Base-by-base conservation (phyloP, 257 asterid genomes). In the Plectranthus barbatus region DNA sequence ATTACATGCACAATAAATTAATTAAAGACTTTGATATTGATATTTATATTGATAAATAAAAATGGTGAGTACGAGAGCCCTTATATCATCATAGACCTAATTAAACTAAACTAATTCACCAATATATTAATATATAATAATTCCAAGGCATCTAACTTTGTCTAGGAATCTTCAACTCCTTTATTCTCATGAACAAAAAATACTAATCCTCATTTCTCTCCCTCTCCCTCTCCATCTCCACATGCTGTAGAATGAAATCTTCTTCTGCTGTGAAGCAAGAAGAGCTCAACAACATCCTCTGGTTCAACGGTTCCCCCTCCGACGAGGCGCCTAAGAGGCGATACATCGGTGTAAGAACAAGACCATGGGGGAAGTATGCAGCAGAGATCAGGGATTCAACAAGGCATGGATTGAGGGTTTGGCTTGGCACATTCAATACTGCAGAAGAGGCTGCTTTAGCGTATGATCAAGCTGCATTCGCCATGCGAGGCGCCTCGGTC, bases 361-460 rank as follows among this genome's bases (percentile, higher is more conserved):
- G 79, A 51, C 80, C 83, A 0, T 78, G 83, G 83, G 83, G 83
- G 0, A 78, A 66, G 44, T 78, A 56, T 6, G 83, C 83, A 12
- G 69, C 83, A 2, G 83, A 74, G 11, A 78, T 78, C 14, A 64
- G 83, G 68, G 83, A 78, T 40, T 79, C 84, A 1, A 72, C 81
- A 0, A 72, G 80, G 37, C 24, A 68, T 1, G 84, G 84, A 29
- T 6, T 7, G 3, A 72, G 84, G 76, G 84, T 79, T 65, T 79
- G 84, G 84, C 81, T 79, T 2, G 84, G 84, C 14, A 78, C 80
- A 2, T 78, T 78, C 67, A 29, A 58, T 29, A 78, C 75, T 0
- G 80, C 55, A 0, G 76, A 75, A 46, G 83, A 78, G 36, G 83
- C 83, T 0, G 83, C 80, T 1, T 48, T 78, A 20, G 80, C 80